Evolutionary conservation across 768 basidiomycete species (phyloP), one percentile per base, ranked within the genome.

Genomic region (Boletus pseudo-olivaceus): DNA sequence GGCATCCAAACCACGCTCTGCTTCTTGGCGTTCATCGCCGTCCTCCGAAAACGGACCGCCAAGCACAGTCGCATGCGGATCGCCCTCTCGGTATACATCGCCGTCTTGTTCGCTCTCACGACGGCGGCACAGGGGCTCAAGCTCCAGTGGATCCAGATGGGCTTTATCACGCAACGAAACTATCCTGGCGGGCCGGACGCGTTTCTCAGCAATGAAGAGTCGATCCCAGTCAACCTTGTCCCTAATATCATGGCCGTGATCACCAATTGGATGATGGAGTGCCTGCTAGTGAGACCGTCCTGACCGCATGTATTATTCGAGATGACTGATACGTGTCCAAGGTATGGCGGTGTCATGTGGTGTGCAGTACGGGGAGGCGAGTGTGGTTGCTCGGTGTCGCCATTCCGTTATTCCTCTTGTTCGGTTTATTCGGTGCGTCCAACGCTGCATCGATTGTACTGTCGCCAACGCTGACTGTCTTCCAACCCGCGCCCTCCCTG

Each of bases 291-390:
- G 33, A 51, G 42, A n/a, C 15, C 17, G 2, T 34, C 6, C 19
- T 19, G 11, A 6, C 7, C 20, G 17, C 29, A 15, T 29, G n/a
- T 11, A 19, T 30, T 40, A n/a, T 34, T 19, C 14, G 20, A 7
- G 27, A 41, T 23, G 5, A 11, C 43, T 56, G 17, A 47, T 27
- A 30, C 11, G 12, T 11, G 39, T 35, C 8, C 19, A 76, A 55
- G 77, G 62, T 79, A 30, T 79, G 76, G 76, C 67, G 77, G 19
- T 79, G 78, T 57, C 76, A 73, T 69, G 72, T 78, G 14, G 76
- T 79, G 23, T 79, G 77, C 75, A 64, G 67, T 35, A 69, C 71
- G 3, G 72, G 70, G 12, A 75, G 74, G 35, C 17, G 23, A 17
- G 7, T 37, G 1, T 54, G 68, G 15, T 72, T 74, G 7, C 70